Base-by-base conservation (phyloP, 108 stramenopile species). In the Pseudonitzschia pungens region DNA sequence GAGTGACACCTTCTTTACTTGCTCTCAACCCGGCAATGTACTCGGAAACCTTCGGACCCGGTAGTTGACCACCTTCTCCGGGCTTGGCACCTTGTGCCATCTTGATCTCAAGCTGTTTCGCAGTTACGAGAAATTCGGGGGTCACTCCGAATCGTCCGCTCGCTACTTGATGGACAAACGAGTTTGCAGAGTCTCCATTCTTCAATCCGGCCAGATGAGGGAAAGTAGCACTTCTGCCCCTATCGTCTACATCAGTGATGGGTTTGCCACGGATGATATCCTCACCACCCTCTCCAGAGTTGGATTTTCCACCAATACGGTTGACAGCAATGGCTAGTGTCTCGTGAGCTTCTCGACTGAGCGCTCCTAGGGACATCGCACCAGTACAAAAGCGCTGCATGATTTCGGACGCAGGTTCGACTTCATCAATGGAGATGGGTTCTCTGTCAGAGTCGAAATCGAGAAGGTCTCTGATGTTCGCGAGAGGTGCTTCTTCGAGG, bases 61-160 rank as follows among this genome's bases (percentile, higher is more conserved):
- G 97, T 44, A 97, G 89, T 68, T 97, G 92, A 33, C 97, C 97
- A 33, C 97, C 97, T 79, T 97, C 97, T 28, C 97, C 97, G 43
- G 97, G 97, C 87, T 97, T 97, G 65, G 95, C 94, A 48, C 97
- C 97, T 79, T 97, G 97, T 16, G 97, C 97, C 88, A 97, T 96
- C 82, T 97, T 97, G 76, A 97, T 96, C 79, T 97, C 93, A 43
- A 97, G 73, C 69, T 96, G 91, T 68, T 95, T 95, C 12, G 95
- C 92, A 22, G 95, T 94, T 40, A 89, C 91, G 55, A 97, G 77
- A 79, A 95, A 97, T 79, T 95, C 82, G 10, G 97, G 89, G 20
- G 97, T 97, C 32, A 97, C 97, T 65, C 97, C 97, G 71, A 97
- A 97, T 44, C 97, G 85, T 29, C 95, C 97, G 81, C 86, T 87